Evolutionary conservation across 108 stramenopile species (phyloP).

Genomic region (Pseudonitzschia pungens): DNA sequence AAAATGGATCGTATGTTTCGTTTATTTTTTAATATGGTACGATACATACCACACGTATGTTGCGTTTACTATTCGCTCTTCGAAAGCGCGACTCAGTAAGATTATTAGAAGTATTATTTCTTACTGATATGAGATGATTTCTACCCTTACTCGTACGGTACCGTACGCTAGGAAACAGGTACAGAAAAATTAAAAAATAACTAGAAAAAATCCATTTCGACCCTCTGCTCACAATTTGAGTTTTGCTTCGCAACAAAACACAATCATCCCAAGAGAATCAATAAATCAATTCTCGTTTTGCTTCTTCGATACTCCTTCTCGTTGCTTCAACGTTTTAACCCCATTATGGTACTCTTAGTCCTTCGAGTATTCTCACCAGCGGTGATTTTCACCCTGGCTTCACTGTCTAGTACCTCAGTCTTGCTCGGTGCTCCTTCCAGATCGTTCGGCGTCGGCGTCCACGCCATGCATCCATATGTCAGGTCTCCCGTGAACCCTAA

Average conservation of each 20-base stretch:
- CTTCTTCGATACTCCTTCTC: not conserved
- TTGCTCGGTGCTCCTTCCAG: not conserved
- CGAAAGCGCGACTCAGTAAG: no score
- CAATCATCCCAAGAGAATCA: not conserved
- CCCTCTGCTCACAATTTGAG: not conserved
- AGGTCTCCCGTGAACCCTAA: not conserved
- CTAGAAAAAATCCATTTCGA: no score
- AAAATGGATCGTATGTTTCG: no score
- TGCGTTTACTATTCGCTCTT: no score
- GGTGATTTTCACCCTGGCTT: not conserved
- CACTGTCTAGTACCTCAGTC: not conserved
- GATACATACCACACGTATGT: no score
- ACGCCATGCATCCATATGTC: not conserved
- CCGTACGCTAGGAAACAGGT: not conserved
- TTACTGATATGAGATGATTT: no score
- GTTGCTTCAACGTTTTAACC: not conserved
- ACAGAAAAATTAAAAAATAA: no score
- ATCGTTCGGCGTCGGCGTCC: not conserved
- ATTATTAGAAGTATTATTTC: no score
- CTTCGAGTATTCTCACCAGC: not conserved
- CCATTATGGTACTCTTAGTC: not conserved
- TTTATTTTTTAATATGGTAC: no score
- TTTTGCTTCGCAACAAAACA: not conserved
- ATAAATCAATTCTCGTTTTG: not conserved
- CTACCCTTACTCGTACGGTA: not conserved